A percentile compares a stretch with the other conserved stretches of the same genome.
These are phyloP conservation scores for Pseudonectria buxi DNA, from an alignment of 2,329 filamentous ascomycete genomes.

Conservation along the genomic window DNA sequence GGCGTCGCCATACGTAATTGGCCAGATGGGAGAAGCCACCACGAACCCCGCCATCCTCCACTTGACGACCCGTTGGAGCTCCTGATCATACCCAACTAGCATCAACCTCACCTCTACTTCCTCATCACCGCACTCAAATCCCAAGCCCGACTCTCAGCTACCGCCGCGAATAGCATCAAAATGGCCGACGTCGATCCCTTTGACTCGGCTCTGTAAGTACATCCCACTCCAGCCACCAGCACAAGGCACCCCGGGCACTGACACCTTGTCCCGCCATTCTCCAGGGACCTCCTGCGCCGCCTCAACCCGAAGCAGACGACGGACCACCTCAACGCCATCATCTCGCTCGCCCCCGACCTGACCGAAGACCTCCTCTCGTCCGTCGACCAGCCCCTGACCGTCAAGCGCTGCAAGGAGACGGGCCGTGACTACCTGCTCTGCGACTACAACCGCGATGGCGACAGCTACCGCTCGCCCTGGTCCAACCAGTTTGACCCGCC, in stretches of 20 bases:
- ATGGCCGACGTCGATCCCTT: constrained; percentile 58
- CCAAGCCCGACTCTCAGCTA: neutral
- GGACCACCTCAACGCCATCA: constrained; percentile 80
- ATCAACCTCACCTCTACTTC: neutral
- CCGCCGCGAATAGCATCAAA: constrained; percentile 8
- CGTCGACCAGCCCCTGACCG: constrained; percentile 88
- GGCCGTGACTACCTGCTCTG: constrained; percentile 95
- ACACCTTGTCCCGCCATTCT: constrained; percentile 3
- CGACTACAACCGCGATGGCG: constrained; percentile 99
- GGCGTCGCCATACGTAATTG: no score
- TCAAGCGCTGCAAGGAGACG: constrained; percentile 78
- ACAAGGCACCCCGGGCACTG: constrained; percentile 1
- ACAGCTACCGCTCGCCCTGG: constrained; percentile 98
- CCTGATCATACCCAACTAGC: constrained; percentile 16
- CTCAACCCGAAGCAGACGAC: constrained; percentile 92
- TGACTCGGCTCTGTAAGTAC: constrained; percentile 66
- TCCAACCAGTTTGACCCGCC: constrained; percentile 96
- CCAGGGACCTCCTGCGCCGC: constrained; percentile 92
- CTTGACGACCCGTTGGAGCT: constrained; percentile 7
- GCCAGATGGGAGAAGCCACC: no score
- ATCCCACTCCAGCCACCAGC: constrained; percentile 1
- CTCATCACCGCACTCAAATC: neutral
- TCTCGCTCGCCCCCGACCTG: constrained; percentile 79
- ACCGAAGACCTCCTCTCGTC: constrained; percentile 97
- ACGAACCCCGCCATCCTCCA: no score